These are phyloP conservation scores for Aureobasidium zeae DNA, from an alignment of 2,329 filamentous ascomycete species.

Conservation along the genomic window DNA sequence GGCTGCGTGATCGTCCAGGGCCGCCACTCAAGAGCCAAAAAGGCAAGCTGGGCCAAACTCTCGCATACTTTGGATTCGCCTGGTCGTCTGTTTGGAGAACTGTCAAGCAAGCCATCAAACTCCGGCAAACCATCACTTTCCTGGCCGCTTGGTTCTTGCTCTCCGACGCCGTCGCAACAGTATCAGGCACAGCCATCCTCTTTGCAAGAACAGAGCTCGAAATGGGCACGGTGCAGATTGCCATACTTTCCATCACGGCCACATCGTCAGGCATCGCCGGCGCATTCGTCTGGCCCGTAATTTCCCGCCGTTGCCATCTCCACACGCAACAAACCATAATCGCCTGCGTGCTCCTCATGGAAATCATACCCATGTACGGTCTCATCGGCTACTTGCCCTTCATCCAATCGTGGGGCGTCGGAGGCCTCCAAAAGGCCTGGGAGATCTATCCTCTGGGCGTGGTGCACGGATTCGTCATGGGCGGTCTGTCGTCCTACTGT, in stretches of 20 bases:
- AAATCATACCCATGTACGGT: constrained; percentile 82
- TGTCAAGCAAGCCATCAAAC: constrained; percentile 56
- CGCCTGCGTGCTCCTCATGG: constrained; percentile 73
- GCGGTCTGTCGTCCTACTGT: constrained; percentile 79
- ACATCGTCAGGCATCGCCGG: constrained; percentile 78
- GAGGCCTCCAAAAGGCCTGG: constrained; percentile 78
- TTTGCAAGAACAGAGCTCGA: constrained; percentile 85
- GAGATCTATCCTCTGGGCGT: constrained; percentile 85
- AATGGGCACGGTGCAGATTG: constrained; percentile 78
- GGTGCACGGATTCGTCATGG: constrained; percentile 81
- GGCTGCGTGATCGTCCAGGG: constrained; percentile 74
- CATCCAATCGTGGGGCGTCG: constrained; percentile 60
- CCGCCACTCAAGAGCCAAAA: constrained; percentile 51
- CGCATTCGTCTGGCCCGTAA: constrained; percentile 74
- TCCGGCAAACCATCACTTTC: constrained; percentile 65
- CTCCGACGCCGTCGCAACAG: constrained; percentile 85
- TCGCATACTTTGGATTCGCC: constrained; percentile 67
- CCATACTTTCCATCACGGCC: constrained; percentile 80
- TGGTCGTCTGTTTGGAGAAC: constrained; percentile 78
- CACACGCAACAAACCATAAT: constrained; percentile 75
- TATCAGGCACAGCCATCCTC: constrained; percentile 84
- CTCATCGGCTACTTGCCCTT: constrained; percentile 74
- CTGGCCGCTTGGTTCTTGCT: constrained; percentile 83
- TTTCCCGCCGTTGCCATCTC: constrained; percentile 59
- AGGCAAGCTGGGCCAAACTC: not conserved